A percentile compares a stretch with the other conserved stretches of the same genome.
Evolutionary conservation across 352 stramenopile genomes (phyloP).

Genomic region (Globisporangium yorkense): DNA sequence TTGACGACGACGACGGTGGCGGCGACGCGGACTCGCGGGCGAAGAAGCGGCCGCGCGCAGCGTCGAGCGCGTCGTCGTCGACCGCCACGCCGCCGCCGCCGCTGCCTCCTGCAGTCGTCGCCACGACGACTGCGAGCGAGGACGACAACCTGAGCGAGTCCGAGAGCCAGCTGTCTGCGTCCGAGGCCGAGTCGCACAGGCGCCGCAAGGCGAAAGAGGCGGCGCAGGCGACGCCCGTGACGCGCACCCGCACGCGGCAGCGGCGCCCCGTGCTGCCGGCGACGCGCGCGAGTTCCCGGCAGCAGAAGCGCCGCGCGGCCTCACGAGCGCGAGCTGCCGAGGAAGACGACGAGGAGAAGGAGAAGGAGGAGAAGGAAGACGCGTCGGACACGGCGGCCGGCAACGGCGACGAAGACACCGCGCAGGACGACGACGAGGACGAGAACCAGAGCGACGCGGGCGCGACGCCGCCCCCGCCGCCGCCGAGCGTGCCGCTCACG

Average conservation of each 20-base stretch:
- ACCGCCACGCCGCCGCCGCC: conserved; percentile 11
- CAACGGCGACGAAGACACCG: conserved; percentile 18
- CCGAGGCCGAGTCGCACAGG: conserved; percentile 36
- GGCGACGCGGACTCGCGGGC: conserved; percentile 8
- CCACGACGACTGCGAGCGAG: conserved; percentile 23
- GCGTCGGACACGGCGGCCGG: conserved; percentile 4
- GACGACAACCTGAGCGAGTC: conserved; percentile 38
- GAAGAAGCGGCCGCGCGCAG: conserved; percentile 28
- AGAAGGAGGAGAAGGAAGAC: conserved; percentile 15
- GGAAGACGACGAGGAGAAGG: conserved; percentile 12
- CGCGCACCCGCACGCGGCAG: conserved; percentile 32
- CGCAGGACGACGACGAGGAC: conserved; percentile 27
- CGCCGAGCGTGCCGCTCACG: conserved; percentile 19
- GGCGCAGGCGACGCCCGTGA: conserved; percentile 18
- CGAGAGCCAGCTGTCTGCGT: conserved; percentile 55
- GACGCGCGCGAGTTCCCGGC: conserved; percentile 60
- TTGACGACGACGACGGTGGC: conserved; percentile 5
- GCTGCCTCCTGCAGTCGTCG: background rate
- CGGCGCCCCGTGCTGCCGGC: conserved; percentile 37
- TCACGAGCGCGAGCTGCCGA: conserved; percentile 28
- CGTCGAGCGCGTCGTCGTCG: conserved; percentile 18
- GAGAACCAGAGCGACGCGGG: conserved; percentile 14
- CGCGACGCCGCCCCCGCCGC: conserved; percentile 1
- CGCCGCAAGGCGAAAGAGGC: conserved; percentile 10
- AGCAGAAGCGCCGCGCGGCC: conserved; percentile 46